phyloP scores from a whole-genome alignment of 2,329 filamentous ascomycete species.

The Meredithiella fracta region DNA sequence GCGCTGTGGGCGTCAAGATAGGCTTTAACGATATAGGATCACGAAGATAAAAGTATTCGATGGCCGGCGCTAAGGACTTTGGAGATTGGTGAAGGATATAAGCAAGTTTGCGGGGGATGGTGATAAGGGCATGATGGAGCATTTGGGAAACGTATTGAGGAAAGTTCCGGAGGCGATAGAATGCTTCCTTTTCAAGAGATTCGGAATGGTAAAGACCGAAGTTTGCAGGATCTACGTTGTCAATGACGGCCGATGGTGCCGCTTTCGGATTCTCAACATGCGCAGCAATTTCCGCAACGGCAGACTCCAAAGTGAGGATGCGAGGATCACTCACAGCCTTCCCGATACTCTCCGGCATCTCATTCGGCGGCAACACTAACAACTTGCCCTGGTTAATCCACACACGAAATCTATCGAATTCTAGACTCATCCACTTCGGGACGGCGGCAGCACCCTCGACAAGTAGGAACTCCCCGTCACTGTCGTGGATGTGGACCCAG shows the following conservation, averaged over 20 bases:
- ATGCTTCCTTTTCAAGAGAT: conserved; percentile 67
- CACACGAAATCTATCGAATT: conserved; percentile 71
- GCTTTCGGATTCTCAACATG: not conserved
- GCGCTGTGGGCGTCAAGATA: conserved; percentile 29
- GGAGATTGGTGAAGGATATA: conserved; percentile 62
- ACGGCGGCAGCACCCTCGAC: conserved; percentile 82
- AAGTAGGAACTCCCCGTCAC: conserved; percentile 87
- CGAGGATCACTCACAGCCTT: not conserved
- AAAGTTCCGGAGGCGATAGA: conserved; percentile 74
- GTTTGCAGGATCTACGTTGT: not conserved
- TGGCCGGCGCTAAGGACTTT: conserved; percentile 60
- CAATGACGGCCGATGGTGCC: not conserved
- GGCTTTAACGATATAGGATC: conserved; percentile 62
- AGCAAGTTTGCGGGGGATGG: conserved; percentile 67
- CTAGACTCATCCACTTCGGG: conserved; percentile 81
- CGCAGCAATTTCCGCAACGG: not conserved
- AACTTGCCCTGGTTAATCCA: conserved; percentile 75
- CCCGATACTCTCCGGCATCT: not conserved
- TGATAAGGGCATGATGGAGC: conserved; percentile 57
- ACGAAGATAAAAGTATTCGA: conserved; percentile 84
- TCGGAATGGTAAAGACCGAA: conserved; percentile 47
- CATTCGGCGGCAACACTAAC: conserved; percentile 46
- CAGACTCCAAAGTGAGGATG: not conserved
- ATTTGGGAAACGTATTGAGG: conserved; percentile 57
- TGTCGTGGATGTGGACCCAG: conserved; percentile 73